A percentile compares a stretch with the other conserved stretches of the same genome.
phyloP scores from a whole-genome alignment of 176 grass and related monocot species.

The Eragrostis nindensis region DNA sequence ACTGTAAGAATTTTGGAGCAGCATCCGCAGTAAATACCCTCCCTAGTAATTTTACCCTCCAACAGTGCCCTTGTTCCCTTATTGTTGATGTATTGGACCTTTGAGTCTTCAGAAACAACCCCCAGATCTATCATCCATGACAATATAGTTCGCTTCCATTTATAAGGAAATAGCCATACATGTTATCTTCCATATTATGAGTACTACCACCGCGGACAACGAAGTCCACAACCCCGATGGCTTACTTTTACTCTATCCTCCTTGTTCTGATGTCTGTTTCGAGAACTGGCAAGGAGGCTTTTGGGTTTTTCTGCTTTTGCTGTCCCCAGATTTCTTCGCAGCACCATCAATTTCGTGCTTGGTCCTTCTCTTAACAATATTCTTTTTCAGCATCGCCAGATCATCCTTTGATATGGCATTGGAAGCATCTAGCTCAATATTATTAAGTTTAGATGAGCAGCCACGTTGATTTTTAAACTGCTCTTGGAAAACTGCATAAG shows the following conservation, averaged over 20 bases:
- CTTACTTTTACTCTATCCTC: slow-evolving; percentile 37
- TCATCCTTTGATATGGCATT: slow-evolving; percentile 68
- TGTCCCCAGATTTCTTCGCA: slow-evolving; percentile 51
- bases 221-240: slow-evolving; percentile 48
- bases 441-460: slow-evolving; percentile 38
- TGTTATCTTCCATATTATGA: slow-evolving; percentile 38
- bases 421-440: slow-evolving; percentile 28
- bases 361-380: slow-evolving; percentile 72
- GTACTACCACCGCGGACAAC: slow-evolving; percentile 57
- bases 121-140: slow-evolving; percentile 97
- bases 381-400: slow-evolving; percentile 80
- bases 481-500: slow-evolving; percentile 87
- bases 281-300: slow-evolving; percentile 28
- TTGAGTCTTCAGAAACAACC: slow-evolving; percentile 62
- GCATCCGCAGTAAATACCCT: slow-evolving; percentile 90
- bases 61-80: slow-evolving; percentile 61
- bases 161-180: slow-evolving; percentile 68
- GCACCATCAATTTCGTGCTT: slow-evolving; percentile 45
- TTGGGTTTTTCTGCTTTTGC: slow-evolving; percentile 49
- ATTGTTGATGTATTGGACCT: slow-evolving; percentile 85
- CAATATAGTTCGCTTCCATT: slow-evolving; percentile 79
- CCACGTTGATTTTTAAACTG: slow-evolving; percentile 41
- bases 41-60: slow-evolving; percentile 77
- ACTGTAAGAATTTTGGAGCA: slow-evolving; percentile 81
- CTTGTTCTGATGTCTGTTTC: slow-evolving; percentile 34